These are phyloP conservation scores for Speleostelium caveatum DNA, from an alignment of 78 protist species.

Conservation along the genomic window DNA sequence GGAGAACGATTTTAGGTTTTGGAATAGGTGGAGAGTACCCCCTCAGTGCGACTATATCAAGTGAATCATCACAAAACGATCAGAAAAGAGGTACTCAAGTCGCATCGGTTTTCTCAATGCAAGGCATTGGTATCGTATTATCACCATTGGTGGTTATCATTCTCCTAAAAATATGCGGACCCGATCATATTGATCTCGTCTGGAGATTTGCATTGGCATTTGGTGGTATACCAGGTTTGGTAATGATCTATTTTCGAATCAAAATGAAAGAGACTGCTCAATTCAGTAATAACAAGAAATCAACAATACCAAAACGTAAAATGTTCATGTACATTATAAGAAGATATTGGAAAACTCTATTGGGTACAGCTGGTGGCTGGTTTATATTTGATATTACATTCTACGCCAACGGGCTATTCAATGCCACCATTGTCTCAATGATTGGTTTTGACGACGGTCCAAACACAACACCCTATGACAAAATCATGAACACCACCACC, in stretches of 20 bases:
- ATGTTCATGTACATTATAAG: background rate
- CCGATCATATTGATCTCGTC: constrained; percentile 47
- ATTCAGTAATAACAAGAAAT: background rate
- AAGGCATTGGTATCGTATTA: constrained; percentile 85
- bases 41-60: constrained; percentile 81
- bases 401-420: constrained; percentile 86
- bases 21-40: constrained; percentile 95
- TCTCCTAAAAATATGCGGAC: background rate
- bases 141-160: constrained; percentile 63
- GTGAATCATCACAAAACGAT: constrained; percentile 45
- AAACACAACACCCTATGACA: constrained; percentile 22
- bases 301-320: constrained; percentile 1
- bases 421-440: constrained; percentile 56
- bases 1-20: constrained; percentile 87
- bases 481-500: constrained; percentile 25
- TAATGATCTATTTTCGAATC: constrained; percentile 68
- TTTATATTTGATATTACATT: constrained; percentile 89
- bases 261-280: constrained; percentile 56
- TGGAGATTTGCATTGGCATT: constrained; percentile 83
- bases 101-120: constrained; percentile 86
- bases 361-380: constrained; percentile 90
- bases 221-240: constrained; percentile 77
- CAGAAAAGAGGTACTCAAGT: constrained; percentile 68
- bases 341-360: constrained; percentile 47
- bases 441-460: constrained; percentile 22